Evolutionary conservation across 2,329 filamentous ascomycete genomes (phyloP), one percentile per base, ranked within the genome.

Genomic region (Xylariaceae sp.): DNA sequence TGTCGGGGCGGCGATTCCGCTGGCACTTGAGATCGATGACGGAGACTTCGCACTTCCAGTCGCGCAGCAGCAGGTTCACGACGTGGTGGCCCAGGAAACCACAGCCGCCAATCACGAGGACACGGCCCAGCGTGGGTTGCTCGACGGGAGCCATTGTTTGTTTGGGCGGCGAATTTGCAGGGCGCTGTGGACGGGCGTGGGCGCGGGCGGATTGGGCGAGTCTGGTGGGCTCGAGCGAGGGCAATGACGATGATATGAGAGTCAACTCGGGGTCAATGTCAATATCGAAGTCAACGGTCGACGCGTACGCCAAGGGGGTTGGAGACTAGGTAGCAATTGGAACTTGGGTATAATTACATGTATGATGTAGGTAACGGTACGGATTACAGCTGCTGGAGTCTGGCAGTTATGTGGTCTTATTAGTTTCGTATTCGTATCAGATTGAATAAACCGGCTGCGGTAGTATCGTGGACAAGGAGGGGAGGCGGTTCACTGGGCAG

Each of bases 81-180:
- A 93, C 87, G 76, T 93, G 88, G 76, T 89, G 87, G 72, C 90
- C 90, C 13, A 94, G 82, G 76, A 94, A 93, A 66, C 90, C 90
- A 72, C 90, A 92, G 72, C 90, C 90, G 69, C 90, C 90, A 67
- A 93, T 86, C 66, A 94, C 86, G 67, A 92, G 80, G 69, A 92
- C 88, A 65, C 82, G 84, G 71, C 88, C 88, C 55, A 92, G 78
- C 57, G 73, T 65, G 63, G 74, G 74, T 67, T 79, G 74, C 64
- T 74, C 56, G 56, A 62, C 44, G 44, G 56, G 23, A 23, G 62
- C 60, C 58, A 65, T 62, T 61, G 64, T 65, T 62, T 60, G 64
- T 65, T 13, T 58, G 56, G 57, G 55, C 39, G 44, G 35, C 44
- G 39, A 37, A 30, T n/a, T 13, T 45, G 37, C 37, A 10, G 37